Percentiles rank a stretch among this genome's conserved stretches.
phyloP scores from a whole-genome alignment of 2,329 filamentous ascomycete species.

The Raffaelea deltoideospora region DNA sequence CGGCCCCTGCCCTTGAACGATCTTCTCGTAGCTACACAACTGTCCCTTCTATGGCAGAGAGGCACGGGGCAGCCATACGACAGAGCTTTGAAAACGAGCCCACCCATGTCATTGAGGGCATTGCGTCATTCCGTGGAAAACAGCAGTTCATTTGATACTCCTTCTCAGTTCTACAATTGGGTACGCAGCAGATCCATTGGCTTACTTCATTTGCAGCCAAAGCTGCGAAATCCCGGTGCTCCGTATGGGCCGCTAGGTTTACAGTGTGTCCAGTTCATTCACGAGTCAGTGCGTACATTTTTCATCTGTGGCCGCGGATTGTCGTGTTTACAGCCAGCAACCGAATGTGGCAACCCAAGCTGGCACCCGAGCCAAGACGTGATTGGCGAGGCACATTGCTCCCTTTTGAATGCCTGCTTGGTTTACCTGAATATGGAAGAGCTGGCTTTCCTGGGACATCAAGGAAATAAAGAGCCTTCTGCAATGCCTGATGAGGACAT shows the following conservation, averaged over 20 bases:
- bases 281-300: conserved; percentile 17
- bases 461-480: no score
- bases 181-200: conserved; percentile 17
- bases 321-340: conserved; percentile 10
- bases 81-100: conserved; percentile 12
- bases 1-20: conserved; percentile 19
- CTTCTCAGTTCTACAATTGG: conserved; percentile 16
- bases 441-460: conserved; percentile 15
- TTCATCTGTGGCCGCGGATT: conserved; percentile 19
- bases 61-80: no score
- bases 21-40: conserved; percentile 15
- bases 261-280: conserved; percentile 16
- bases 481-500: no score
- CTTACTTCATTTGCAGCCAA: conserved; percentile 15
- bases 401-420: conserved; percentile 16
- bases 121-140: conserved; percentile 4
- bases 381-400: conserved; percentile 12
- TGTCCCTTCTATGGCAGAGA: conserved; percentile 12
- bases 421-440: conserved; percentile 19
- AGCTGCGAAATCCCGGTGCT: no score
- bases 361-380: conserved; percentile 2
- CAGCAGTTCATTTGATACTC: conserved; percentile 13
- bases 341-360: background rate
- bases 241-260: conserved; percentile 14
- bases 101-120: conserved; percentile 13